Conservation (phyloP, 208 protist genomes). For the Crithidia acanthocephali region DNA sequence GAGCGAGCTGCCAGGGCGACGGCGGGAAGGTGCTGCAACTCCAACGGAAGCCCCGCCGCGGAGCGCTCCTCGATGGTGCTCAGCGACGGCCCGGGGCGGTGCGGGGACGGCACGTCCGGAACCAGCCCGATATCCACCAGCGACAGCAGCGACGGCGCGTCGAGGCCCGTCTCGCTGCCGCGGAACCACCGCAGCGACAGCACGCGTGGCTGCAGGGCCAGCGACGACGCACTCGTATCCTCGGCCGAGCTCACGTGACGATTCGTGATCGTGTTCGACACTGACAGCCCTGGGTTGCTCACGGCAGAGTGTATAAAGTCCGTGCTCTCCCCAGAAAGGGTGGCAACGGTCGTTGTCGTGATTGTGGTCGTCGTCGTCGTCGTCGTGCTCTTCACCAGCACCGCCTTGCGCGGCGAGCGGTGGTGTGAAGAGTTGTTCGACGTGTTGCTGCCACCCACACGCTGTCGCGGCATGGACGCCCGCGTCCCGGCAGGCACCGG, state of each 20-base stretch:
- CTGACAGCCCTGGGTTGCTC: constrained; percentile 23
- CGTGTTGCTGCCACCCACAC: constrained; percentile 5
- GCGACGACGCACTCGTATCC: constrained; percentile 12
- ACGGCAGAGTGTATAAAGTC: constrained; percentile 22
- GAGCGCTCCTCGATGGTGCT: constrained; percentile 13
- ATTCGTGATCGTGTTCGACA: constrained; percentile 16
- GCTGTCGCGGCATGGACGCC: not conserved
- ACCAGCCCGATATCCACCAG: constrained; percentile 16
- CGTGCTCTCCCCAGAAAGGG: constrained; percentile 14
- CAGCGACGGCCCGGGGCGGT: not conserved
- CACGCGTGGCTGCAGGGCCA: constrained; percentile 5
- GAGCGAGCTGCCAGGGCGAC: constrained; percentile 1
- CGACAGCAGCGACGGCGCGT: constrained; percentile 18
- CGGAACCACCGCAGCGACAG: constrained; percentile 6
- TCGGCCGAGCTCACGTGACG: constrained; percentile 15
- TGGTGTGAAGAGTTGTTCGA: constrained; percentile 8
- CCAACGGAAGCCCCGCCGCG: constrained; percentile 9
- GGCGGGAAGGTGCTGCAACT: constrained; percentile 18
- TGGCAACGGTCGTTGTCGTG: constrained; percentile 9
- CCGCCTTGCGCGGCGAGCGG: constrained; percentile 3
- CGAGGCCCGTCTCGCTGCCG: constrained; percentile 3
- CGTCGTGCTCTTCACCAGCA: constrained; percentile 20
- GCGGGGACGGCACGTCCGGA: constrained; percentile 1
- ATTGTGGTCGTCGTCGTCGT: constrained; percentile 12
- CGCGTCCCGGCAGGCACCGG: not conserved